phyloP scores from a whole-genome alignment of 2,329 filamentous ascomycete species.

The Orbilia oligospora region DNA sequence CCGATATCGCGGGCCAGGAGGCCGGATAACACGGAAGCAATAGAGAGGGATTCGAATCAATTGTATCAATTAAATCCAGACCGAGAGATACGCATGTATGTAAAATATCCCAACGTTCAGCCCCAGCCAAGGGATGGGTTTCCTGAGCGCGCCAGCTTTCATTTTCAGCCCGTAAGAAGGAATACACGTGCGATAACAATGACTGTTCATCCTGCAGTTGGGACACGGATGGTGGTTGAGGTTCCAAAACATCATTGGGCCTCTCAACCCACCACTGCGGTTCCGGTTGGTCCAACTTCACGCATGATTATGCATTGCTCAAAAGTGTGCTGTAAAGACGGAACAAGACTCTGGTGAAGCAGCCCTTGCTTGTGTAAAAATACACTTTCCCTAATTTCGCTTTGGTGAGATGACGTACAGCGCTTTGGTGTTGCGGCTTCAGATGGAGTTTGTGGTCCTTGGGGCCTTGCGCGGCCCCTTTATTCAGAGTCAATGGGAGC shows the following conservation, averaged over 20 bases:
- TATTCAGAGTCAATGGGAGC: constrained; percentile 5
- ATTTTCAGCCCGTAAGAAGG: constrained; percentile 13
- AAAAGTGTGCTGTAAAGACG: constrained; percentile 37
- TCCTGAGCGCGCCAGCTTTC: constrained; percentile 4
- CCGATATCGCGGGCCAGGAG: constrained; percentile 36
- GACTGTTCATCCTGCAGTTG: constrained; percentile 16
- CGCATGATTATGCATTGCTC: constrained; percentile 37
- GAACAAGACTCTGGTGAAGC: constrained; percentile 4
- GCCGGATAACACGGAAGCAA: constrained; percentile 49
- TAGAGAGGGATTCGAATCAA: constrained; percentile 10
- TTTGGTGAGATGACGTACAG: constrained; percentile 52
- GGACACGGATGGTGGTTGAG: constrained; percentile 45
- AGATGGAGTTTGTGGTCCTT: constrained; percentile 12
- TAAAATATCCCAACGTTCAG: constrained; percentile 46
- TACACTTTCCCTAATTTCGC: constrained; percentile 38
- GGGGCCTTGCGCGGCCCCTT: constrained; percentile 22
- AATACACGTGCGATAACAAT: constrained; percentile 33
- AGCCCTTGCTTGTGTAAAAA: constrained; percentile 43
- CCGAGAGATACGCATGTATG: constrained; percentile 3
- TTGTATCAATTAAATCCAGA: neutral
- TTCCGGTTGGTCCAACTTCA: constrained; percentile 38
- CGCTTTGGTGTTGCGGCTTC: constrained; percentile 24
- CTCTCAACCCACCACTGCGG: constrained; percentile 11
- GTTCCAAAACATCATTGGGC: constrained; percentile 15
- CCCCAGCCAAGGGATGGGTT: constrained; percentile 36